phyloP scores from a whole-genome alignment of 1,284 basidiomycete genomes.

The Moniliella sp. region DNA sequence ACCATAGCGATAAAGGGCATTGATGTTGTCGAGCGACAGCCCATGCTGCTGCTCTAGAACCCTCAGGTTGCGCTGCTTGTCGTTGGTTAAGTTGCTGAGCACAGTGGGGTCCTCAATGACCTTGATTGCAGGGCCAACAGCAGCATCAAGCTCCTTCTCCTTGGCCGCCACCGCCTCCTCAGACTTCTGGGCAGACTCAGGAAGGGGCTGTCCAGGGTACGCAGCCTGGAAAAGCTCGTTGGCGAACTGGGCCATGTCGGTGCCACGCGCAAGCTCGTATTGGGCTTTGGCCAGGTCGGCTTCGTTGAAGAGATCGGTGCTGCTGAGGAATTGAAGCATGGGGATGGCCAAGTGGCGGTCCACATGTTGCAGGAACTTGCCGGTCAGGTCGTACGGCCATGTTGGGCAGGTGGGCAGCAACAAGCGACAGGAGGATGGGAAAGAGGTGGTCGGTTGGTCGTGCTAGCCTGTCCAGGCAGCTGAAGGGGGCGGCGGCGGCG shows the following conservation, averaged over 20 bases:
- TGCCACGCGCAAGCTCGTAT: conserved; percentile 88
- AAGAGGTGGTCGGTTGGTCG: too few species aligned
- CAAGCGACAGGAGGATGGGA: too few species aligned
- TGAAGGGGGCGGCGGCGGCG: too few species aligned
- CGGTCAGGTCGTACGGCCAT: conserved; percentile 58
- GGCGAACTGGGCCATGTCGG: conserved; percentile 35
- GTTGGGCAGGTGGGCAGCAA: too few species aligned
- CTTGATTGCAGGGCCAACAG: conserved; percentile 71
- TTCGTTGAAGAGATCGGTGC: conserved; percentile 49
- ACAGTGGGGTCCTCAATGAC: conserved; percentile 93
- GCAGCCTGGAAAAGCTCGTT: conserved; percentile 56
- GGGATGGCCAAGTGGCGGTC: conserved; percentile 86
- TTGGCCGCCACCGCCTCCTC: conserved; percentile 59
- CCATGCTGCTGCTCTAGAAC: conserved; percentile 79
- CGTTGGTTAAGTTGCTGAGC: conserved; percentile 55
- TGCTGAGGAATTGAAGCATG: conserved; percentile 56
- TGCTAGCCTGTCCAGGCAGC: too few species aligned
- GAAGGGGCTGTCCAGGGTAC: conserved; percentile 43
- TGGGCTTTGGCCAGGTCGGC: conserved; percentile 61
- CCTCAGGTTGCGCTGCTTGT: conserved; percentile 84
- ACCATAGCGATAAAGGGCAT: conserved; percentile 85
- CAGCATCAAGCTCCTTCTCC: conserved; percentile 58
- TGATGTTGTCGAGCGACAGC: conserved; percentile 84
- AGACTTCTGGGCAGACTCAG: conserved; percentile 20
- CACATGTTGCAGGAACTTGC: conserved; percentile 49